Conservation (phyloP, 176 grass and related monocot species). For the Carex scoparia region DNA sequence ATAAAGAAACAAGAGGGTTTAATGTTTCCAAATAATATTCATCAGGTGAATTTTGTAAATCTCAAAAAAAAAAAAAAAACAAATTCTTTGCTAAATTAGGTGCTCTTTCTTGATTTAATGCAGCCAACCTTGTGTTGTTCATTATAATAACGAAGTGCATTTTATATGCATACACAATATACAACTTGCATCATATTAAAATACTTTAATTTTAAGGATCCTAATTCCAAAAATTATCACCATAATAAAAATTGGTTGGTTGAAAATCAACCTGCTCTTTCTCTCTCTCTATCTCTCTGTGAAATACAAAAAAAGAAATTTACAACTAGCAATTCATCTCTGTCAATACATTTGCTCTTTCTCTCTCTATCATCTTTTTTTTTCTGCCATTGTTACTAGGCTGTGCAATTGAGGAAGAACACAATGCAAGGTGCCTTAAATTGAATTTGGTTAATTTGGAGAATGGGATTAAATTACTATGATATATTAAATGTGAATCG, state of each 20-base stretch:
- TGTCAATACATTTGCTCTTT: background rate
- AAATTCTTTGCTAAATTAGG: too few species aligned
- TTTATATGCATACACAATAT: too few species aligned
- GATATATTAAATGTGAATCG: conserved; percentile 1
- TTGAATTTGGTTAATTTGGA: background rate
- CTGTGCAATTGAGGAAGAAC: background rate
- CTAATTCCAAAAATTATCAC: background rate
- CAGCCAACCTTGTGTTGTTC: too few species aligned
- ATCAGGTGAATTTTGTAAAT: background rate
- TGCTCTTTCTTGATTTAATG: too few species aligned
- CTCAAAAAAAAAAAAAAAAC: too few species aligned
- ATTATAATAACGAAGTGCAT: too few species aligned
- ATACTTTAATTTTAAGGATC: too few species aligned
- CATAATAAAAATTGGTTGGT: background rate
- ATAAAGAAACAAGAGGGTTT: background rate
- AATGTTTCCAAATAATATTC: background rate
- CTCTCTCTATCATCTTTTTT: background rate
- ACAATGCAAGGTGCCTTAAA: background rate
- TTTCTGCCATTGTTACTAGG: background rate
- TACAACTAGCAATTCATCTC: background rate
- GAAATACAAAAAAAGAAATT: background rate
- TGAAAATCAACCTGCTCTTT: background rate
- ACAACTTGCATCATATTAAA: too few species aligned
- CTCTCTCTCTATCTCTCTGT: background rate
- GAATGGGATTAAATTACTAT: conserved; percentile 28